phyloP scores from a whole-genome alignment of 345 rosid species.

The Gossypium raimondii region DNA sequence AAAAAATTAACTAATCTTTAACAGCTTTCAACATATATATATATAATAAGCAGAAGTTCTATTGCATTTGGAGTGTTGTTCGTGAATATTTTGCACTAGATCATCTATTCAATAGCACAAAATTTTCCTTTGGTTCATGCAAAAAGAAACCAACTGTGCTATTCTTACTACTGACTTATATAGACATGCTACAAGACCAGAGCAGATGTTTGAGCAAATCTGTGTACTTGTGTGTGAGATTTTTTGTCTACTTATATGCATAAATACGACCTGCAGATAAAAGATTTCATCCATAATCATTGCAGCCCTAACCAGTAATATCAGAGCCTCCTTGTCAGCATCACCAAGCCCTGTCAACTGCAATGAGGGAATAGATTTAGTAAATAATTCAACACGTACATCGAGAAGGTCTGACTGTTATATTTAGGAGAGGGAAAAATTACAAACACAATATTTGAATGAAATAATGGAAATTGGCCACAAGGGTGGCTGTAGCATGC shows the following conservation, averaged over 20 bases:
- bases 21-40: not conserved
- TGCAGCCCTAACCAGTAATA: slow-evolving; percentile 74
- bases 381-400: not conserved
- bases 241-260: not conserved
- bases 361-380: slow-evolving; percentile 20
- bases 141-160: not conserved
- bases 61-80: not conserved
- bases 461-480: not conserved
- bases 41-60: not conserved
- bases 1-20: not conserved
- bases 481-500: not conserved
- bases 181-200: slow-evolving; percentile 1
- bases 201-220: not conserved
- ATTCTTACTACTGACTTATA: not conserved
- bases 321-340: slow-evolving; percentile 60
- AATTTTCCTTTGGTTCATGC: not conserved
- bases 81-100: not conserved
- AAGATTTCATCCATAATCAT: slow-evolving; percentile 73
- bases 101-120: not conserved
- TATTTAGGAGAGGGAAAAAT: not conserved
- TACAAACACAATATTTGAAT: not conserved
- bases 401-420: not conserved
- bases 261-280: slow-evolving; percentile 56
- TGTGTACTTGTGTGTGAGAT: not conserved
- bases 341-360: slow-evolving; percentile 71